Conservation (phyloP, 2,329 filamentous ascomycete species). For the Fusarium scirpi region DNA sequence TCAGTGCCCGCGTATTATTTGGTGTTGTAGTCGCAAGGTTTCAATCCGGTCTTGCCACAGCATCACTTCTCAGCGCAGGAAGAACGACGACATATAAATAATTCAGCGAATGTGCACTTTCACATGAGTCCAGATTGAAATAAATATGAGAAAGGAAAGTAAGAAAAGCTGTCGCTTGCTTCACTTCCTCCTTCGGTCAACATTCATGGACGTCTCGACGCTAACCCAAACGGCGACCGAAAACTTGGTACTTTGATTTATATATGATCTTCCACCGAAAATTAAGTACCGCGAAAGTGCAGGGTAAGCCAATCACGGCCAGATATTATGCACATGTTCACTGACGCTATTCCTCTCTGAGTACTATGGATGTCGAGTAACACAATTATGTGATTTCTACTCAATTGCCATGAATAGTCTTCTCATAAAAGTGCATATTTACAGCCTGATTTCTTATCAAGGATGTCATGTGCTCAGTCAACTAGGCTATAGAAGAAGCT, state of each 20-base stretch:
- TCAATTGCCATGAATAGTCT: neutral
- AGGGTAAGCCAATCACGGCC: constrained; percentile 33
- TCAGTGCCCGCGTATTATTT: constrained; percentile 1
- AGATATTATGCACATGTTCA: constrained; percentile 46
- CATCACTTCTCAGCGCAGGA: constrained; percentile 1
- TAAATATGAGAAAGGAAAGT: neutral
- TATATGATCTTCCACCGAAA: neutral
- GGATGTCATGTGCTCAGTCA: constrained; percentile 14
- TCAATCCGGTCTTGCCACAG: neutral
- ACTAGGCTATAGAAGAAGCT: constrained; percentile 14
- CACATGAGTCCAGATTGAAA: constrained; percentile 1
- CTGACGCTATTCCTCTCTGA: constrained; percentile 31
- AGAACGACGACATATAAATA: constrained; percentile 26
- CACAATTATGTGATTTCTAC: neutral
- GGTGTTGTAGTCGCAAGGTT: neutral
- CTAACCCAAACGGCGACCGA: constrained; percentile 48
- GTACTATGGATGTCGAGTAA: constrained; percentile 30
- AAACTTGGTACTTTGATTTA: constrained; percentile 3
- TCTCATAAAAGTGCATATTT: neutral
- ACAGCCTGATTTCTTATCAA: neutral
- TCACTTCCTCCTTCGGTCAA: constrained; percentile 45
- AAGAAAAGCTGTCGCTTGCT: constrained; percentile 28
- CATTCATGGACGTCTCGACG: constrained; percentile 42
- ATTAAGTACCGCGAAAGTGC: constrained; percentile 12
- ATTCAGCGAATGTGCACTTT: constrained; percentile 3